Percentiles rank a stretch among this genome's conserved stretches.
Evolutionary conservation across 1,139 yeast species (phyloP).

Genomic region (Eremothecium gossypii): DNA sequence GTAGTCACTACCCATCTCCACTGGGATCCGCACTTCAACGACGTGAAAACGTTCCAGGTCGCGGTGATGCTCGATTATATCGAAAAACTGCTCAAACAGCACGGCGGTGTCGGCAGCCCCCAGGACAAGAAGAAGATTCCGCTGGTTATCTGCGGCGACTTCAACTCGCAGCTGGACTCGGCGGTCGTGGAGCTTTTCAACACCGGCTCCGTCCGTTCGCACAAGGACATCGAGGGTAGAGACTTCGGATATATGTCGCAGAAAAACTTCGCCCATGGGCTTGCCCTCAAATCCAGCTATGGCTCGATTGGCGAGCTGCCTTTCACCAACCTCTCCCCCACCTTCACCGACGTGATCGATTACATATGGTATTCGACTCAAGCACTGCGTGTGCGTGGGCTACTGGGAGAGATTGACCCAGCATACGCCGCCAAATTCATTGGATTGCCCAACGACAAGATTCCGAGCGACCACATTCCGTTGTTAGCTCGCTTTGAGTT

Average conservation of each 20-base stretch:
- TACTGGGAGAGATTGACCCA: constrained; percentile 75
- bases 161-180: constrained; percentile 76
- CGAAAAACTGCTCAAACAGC: constrained; percentile 42
- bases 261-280: constrained; percentile 75
- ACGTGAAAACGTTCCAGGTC: constrained; percentile 92
- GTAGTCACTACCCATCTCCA: constrained; percentile 90
- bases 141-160: constrained; percentile 86
- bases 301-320: constrained; percentile 81
- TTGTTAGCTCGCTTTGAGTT: constrained; percentile 68
- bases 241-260: constrained; percentile 89
- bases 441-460: constrained; percentile 90
- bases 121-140: constrained; percentile 58
- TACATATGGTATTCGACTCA: constrained; percentile 90
- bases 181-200: constrained; percentile 90
- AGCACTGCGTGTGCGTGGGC: constrained; percentile 69
- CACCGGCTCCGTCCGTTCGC: constrained; percentile 65
- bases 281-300: constrained; percentile 80
- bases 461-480: constrained; percentile 93
- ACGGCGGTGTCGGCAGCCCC: constrained; percentile 33
- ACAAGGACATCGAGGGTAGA: constrained; percentile 73
- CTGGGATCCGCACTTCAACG: constrained; percentile 97
- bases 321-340: constrained; percentile 89
- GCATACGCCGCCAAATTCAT: constrained; percentile 67
- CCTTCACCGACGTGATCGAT: constrained; percentile 87
- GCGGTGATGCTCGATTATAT: constrained; percentile 86